Conservation (phyloP, 2,329 filamentous ascomycete species). For the Monilinia vaccinii-corymbosi region DNA sequence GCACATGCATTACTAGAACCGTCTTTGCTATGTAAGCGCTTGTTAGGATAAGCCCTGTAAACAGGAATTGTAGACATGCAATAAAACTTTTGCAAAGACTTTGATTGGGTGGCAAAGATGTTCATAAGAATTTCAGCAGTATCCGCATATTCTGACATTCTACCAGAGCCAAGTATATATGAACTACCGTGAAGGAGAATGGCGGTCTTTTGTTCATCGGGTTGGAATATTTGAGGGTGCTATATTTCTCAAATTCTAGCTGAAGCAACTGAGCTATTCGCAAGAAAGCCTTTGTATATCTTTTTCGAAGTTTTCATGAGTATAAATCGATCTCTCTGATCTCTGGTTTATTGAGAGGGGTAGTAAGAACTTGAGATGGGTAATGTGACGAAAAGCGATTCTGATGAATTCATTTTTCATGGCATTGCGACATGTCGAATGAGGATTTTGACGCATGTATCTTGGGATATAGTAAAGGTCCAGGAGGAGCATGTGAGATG, state of each 20-base stretch:
- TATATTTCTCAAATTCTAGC: conserved; percentile 23
- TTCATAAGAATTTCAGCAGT: conserved; percentile 28
- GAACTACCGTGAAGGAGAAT: conserved; percentile 40
- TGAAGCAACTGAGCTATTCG: neutral
- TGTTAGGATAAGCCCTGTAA: neutral
- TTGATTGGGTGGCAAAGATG: too few species aligned
- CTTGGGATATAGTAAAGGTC: neutral
- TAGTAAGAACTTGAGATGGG: neutral
- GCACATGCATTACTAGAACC: neutral
- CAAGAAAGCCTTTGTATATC: neutral
- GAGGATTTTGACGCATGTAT: neutral
- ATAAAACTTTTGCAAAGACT: neutral
- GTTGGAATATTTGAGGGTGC: conserved; percentile 14
- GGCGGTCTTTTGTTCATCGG: conserved; percentile 16
- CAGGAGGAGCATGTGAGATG: neutral
- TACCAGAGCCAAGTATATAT: conserved; percentile 36
- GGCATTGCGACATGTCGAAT: neutral
- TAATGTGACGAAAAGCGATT: neutral
- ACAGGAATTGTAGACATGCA: neutral
- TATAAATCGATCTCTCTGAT: neutral
- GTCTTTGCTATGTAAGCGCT: too few species aligned
- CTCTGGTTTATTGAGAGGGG: neutral
- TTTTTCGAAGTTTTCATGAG: neutral
- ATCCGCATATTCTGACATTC: conserved; percentile 29
- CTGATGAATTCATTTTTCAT: neutral